Evolutionary conservation across 2,329 filamentous ascomycete species (phyloP).

Genomic region (Pezicula neosporulosa): DNA sequence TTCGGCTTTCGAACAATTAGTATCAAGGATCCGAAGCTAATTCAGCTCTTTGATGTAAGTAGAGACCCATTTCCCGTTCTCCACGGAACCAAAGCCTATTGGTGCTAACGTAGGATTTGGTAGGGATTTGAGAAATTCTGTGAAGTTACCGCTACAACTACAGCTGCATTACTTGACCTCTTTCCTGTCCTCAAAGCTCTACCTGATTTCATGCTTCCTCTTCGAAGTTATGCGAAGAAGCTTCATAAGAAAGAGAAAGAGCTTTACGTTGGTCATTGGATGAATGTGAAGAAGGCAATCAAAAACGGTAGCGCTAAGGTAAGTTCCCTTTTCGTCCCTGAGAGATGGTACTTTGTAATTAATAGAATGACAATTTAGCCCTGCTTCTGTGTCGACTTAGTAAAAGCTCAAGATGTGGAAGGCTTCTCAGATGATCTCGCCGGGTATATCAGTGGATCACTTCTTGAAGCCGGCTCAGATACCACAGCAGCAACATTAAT

Average conservation of each 20-base stretch:
- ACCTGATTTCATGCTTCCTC: conserved; percentile 37
- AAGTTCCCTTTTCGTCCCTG: background rate
- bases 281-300: conserved; percentile 33
- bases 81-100: no score
- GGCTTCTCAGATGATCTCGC: conserved; percentile 1
- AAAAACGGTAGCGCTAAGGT: conserved; percentile 3
- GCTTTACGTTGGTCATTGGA: conserved; percentile 38
- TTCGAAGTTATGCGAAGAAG: conserved; percentile 34
- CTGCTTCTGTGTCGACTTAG: conserved; percentile 10
- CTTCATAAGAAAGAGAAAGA: conserved; percentile 40
- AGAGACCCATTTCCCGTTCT: no score
- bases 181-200: conserved; percentile 37
- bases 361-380: background rate
- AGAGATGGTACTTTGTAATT: no score
- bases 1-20: conserved; percentile 33
- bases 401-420: conserved; percentile 3
- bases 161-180: conserved; percentile 43
- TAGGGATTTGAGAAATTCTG: conserved; percentile 38
- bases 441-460: conserved; percentile 15
- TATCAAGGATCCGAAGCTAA: conserved; percentile 32
- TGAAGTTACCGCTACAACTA: conserved; percentile 39
- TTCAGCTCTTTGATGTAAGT: conserved; percentile 31
- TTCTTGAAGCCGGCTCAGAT: conserved; percentile 33
- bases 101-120: no score
- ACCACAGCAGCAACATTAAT: conserved; percentile 34